Conservation (phyloP, 768 basidiomycete genomes). For the Russula sp. region DNA sequence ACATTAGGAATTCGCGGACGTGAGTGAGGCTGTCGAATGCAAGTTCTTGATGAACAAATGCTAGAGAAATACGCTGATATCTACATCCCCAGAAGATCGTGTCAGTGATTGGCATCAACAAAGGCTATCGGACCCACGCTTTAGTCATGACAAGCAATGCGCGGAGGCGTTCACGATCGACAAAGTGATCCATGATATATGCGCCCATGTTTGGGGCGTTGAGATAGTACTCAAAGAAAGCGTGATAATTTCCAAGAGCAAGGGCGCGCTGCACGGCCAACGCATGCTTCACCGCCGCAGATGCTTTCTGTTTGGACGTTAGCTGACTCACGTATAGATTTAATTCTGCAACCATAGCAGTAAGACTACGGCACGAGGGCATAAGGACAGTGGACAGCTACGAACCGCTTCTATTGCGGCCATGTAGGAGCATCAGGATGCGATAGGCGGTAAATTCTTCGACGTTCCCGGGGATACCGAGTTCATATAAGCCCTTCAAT, state of each 20-base stretch:
- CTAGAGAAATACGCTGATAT: conserved; percentile 72
- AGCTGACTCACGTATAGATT: conserved; percentile 97
- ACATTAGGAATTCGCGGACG: conserved; percentile 60
- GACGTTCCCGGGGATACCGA: conserved; percentile 86
- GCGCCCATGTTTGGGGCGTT: conserved; percentile 94
- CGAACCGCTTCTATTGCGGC: conserved; percentile 88
- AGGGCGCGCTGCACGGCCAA: conserved; percentile 83
- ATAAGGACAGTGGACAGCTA: conserved; percentile 11
- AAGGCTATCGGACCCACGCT: conserved; percentile 56
- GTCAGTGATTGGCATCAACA: conserved; percentile 5
- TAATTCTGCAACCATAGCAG: conserved; percentile 55
- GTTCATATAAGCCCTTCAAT: conserved; percentile 83
- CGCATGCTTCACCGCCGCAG: conserved; percentile 80
- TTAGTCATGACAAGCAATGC: conserved; percentile 88
- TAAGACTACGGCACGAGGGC: background rate
- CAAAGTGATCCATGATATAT: conserved; percentile 99
- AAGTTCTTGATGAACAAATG: conserved; percentile 74
- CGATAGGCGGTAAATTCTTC: conserved; percentile 98
- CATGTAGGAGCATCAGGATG: conserved; percentile 92
- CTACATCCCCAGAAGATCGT: conserved; percentile 38
- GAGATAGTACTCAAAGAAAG: conserved; percentile 79
- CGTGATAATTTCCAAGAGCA: conserved; percentile 91
- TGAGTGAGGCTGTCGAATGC: conserved; percentile 68
- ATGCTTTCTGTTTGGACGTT: conserved; percentile 83
- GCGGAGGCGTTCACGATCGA: conserved; percentile 80